Base-by-base conservation (phyloP, 257 asterid genomes). In the Nicotiana attenuata region DNA sequence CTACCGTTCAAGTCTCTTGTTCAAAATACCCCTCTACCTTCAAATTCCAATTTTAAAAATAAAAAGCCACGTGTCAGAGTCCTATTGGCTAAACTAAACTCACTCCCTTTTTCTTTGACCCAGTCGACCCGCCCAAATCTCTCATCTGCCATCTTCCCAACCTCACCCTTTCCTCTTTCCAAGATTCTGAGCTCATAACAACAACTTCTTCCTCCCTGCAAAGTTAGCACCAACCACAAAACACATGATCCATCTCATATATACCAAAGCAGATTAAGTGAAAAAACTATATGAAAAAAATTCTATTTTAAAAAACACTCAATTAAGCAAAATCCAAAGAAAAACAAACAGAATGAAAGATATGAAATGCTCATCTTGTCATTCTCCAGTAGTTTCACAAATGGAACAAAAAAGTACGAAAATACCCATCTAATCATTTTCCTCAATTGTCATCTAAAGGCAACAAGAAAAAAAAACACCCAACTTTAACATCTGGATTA, bases 191-290 rank as follows among this genome's bases (percentile, higher is more conserved):
- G 86, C 73, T 4, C 76, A 76, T 22, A 57, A 24, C 78, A 57
- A 76, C 69, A 79, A 69, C 68, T 65, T 85, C 85, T 85, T 88
- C 65, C 88, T 87, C 81, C 87, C 97, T 91, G 92, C 87, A 85
- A 66, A 89, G 41, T 47, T 20, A 24, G 47, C 56, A 73, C 61
- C 38, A 73, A 33, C 64, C 73, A 67, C 33, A 28, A 26, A 81
- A 83, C 17, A 60, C 8, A 50, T 22, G 75, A 85, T 55, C 68
- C 52, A 71, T 52, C 24, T 2, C 8, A 69, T 22, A 38, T 61
- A 41, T 5, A 64, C 10, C 53, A 64, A 65, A 65, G 10, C 71
- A 14, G n/a, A 65, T 28, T 28, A 28, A 65, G 71, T 14, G 71
- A 28, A 2, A 15, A 38, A 65, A 15, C 47, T 29, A 29, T 65